Evolutionary conservation across 345 rosid genomes (phyloP).

Genomic region (Aquilaria yunnanensis): DNA sequence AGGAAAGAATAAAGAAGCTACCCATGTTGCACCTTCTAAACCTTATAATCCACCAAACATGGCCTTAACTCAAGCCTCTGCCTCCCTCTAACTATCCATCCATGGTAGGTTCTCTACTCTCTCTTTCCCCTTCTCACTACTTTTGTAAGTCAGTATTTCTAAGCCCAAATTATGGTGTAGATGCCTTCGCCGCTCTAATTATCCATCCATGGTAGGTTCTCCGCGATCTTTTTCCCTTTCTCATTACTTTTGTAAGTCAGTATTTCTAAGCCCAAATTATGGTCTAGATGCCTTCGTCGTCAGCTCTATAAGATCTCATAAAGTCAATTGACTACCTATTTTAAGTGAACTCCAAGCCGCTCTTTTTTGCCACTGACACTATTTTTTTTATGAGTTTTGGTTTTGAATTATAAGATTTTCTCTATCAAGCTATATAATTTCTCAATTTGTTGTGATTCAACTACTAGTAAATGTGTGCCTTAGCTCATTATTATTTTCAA

Average conservation of each 20-base stretch:
- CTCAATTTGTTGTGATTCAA: no score
- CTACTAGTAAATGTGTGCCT: no score
- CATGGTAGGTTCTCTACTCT: slow-evolving; percentile 28
- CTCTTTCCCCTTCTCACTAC: background rate
- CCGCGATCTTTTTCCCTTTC: no score
- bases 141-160: no score
- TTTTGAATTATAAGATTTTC: no score
- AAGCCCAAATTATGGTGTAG: no score
- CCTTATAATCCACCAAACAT: slow-evolving; percentile 16
- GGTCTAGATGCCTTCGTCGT: slow-evolving; percentile 34
- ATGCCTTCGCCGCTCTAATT: no score
- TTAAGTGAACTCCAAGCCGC: slow-evolving; percentile 23
- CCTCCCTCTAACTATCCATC: slow-evolving; percentile 43
- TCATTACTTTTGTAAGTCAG: background rate
- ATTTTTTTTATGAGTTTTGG: slow-evolving; percentile 35
- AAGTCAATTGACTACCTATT: slow-evolving; percentile 22
- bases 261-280: background rate
- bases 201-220: no score
- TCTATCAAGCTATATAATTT: no score
- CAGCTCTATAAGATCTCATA: slow-evolving; percentile 18
- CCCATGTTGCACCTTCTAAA: background rate
- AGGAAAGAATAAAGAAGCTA: no score
- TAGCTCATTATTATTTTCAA: no score
- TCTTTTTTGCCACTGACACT: slow-evolving; percentile 53
- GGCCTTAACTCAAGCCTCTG: slow-evolving; percentile 61